Evolutionary conservation across 2,329 filamentous ascomycete species (phyloP).

Genomic region (Clathrospora elynae): DNA sequence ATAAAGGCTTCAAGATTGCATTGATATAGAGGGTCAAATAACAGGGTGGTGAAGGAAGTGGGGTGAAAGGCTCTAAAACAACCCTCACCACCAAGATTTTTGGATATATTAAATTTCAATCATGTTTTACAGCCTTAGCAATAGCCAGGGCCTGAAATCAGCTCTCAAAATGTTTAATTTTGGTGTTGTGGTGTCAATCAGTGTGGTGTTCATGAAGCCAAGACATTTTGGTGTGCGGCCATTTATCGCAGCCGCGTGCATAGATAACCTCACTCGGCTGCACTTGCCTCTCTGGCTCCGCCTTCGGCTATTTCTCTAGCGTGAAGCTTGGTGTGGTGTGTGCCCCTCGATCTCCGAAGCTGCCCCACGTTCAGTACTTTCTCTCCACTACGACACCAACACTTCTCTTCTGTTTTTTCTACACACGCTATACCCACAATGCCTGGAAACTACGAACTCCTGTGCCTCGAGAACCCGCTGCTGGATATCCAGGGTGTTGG

Average conservation of each 20-base stretch:
- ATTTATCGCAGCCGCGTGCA: no score
- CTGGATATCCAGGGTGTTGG: conserved; percentile 90
- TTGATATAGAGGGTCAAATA: conserved; percentile 4
- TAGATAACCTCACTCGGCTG: conserved; percentile 9
- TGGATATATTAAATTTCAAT: background rate
- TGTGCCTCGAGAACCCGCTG: conserved; percentile 96
- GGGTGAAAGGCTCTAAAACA: background rate
- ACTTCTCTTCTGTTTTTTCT: conserved; percentile 7
- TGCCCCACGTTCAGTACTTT: conserved; percentile 25
- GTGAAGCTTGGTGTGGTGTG: conserved; percentile 17
- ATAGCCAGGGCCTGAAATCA: background rate
- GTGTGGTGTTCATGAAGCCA: no score
- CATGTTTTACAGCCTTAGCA: background rate
- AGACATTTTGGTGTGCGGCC: no score
- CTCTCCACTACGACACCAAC: conserved; percentile 24
- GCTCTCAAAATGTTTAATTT: no score
- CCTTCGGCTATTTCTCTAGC: conserved; percentile 17
- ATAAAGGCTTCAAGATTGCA: conserved; percentile 9
- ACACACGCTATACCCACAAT: conserved; percentile 56
- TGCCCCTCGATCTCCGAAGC: conserved; percentile 24
- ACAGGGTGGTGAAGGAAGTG: conserved; percentile 2
- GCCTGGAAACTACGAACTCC: conserved; percentile 85
- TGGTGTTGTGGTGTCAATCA: no score
- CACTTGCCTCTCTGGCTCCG: conserved; percentile 3
- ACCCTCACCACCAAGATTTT: background rate